Conservation (phyloP, 148 eudicot species). For the Salicornia ramosissima region DNA sequence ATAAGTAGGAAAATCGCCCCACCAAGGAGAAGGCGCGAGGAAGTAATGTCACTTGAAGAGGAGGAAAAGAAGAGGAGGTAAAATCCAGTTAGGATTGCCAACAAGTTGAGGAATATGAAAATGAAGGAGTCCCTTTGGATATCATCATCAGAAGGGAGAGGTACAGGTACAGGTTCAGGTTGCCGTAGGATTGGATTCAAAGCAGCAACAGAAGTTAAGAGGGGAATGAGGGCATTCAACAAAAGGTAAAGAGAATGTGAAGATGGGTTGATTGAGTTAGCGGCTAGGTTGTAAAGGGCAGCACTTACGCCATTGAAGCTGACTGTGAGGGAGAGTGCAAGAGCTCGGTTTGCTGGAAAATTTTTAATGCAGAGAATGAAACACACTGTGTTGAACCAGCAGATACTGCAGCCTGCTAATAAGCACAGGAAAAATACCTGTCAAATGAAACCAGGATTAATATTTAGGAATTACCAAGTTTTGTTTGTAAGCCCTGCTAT, state of each 20-base stretch:
- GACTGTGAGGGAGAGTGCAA: conserved; percentile 69
- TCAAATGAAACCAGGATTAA: conserved; percentile 1
- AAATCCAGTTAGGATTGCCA: conserved; percentile 65
- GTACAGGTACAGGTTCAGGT: conserved; percentile 38
- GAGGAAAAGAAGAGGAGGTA: conserved; percentile 67
- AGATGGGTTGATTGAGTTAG: conserved; percentile 50
- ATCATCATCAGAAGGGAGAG: conserved; percentile 38
- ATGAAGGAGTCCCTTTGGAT: conserved; percentile 45
- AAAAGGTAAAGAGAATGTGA: conserved; percentile 56
- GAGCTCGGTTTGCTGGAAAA: conserved; percentile 56
- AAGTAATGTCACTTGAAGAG: conserved; percentile 11
- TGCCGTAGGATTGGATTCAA: conserved; percentile 64
- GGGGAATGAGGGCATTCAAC: conserved; percentile 62
- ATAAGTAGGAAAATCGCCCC: conserved; percentile 65
- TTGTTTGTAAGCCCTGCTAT: not conserved
- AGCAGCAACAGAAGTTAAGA: conserved; percentile 45
- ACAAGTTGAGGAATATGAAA: conserved; percentile 50
- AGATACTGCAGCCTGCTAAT: conserved; percentile 80
- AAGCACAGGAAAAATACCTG: conserved; percentile 81
- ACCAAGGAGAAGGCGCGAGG: conserved; percentile 42
- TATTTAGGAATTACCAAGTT: not conserved
- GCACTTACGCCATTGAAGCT: conserved; percentile 88
- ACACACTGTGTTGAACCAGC: conserved; percentile 94
- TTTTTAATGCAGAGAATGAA: conserved; percentile 71
- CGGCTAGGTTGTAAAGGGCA: conserved; percentile 70